phyloP scores from a whole-genome alignment of 768 basidiomycete genomes.

The Auriscalpium microsporum region DNA sequence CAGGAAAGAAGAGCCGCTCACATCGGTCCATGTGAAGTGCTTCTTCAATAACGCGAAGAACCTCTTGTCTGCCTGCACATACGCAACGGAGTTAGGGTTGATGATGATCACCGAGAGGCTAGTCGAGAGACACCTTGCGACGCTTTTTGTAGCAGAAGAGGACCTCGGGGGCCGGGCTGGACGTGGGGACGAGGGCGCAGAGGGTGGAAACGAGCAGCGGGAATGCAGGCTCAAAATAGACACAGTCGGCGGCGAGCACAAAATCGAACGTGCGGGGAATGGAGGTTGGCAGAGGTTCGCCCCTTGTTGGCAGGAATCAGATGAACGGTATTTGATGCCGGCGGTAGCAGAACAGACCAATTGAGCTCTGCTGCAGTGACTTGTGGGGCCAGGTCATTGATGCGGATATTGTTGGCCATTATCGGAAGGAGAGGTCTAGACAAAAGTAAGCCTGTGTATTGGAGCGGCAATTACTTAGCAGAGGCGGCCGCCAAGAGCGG shows the following conservation, averaged over 20 bases:
- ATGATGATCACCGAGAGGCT: neutral
- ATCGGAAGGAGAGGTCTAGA: constrained; percentile 66
- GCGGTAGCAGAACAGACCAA: constrained; percentile 45
- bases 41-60: constrained; percentile 79
- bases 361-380: constrained; percentile 67
- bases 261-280: constrained; percentile 46
- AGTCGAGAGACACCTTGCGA: constrained; percentile 50
- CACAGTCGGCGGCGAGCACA: constrained; percentile 88
- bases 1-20: constrained; percentile 19
- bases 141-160: constrained; percentile 93
- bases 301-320: constrained; percentile 40
- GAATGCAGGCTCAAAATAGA: constrained; percentile 92
- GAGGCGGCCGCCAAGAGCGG: no score
- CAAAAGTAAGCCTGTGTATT: neutral
- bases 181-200: constrained; percentile 40
- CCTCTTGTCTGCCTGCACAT: constrained; percentile 69
- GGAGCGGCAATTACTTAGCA: neutral
- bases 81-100: neutral
- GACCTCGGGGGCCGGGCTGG: constrained; percentile 41
- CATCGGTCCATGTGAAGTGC: constrained; percentile 65
- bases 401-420: constrained; percentile 63
- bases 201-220: constrained; percentile 79
- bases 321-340: neutral
- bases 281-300: constrained; percentile 39
- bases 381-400: constrained; percentile 49